phyloP scores from a whole-genome alignment of 164 flowering plant genomes.

The Euptelea pleiosperma region DNA sequence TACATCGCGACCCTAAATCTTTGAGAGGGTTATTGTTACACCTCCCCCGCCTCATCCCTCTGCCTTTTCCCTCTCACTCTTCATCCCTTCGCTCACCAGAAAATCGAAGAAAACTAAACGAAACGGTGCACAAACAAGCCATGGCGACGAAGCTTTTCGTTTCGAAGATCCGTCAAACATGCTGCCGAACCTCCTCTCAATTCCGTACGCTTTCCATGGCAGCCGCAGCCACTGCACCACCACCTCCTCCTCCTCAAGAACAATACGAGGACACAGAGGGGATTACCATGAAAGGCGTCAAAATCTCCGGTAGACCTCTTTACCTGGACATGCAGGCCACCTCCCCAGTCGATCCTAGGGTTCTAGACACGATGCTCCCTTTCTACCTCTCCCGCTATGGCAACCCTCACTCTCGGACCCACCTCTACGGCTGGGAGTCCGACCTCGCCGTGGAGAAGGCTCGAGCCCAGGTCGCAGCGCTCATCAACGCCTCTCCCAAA shows the following conservation, averaged over 20 bases:
- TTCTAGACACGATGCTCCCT: conserved; percentile 89
- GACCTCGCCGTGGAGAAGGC: conserved; percentile 81
- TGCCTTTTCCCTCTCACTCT: neutral
- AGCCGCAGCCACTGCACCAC: conserved; percentile 32
- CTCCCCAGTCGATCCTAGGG: conserved; percentile 90
- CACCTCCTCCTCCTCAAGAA: conserved; percentile 13
- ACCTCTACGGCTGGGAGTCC: conserved; percentile 97
- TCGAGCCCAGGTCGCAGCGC: conserved; percentile 66
- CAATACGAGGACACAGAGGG: conserved; percentile 26
- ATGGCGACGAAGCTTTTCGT: conserved; percentile 51
- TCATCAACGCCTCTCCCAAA: conserved; percentile 78
- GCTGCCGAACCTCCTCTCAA: conserved; percentile 9
- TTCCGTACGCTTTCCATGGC: conserved; percentile 43
- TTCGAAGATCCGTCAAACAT: conserved; percentile 33
- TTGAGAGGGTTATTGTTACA: neutral
- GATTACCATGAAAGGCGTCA: conserved; percentile 74
- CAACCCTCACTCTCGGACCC: conserved; percentile 96
- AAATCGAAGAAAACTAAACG: too few relatives aligned
- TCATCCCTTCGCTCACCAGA: too few relatives aligned
- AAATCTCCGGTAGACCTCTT: conserved; percentile 75
- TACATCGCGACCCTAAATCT: neutral
- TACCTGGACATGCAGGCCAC: conserved; percentile 97
- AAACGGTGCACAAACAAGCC: conserved; percentile 4
- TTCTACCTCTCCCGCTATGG: conserved; percentile 68
- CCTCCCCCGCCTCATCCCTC: neutral